Base-by-base conservation (phyloP, 2,329 filamentous ascomycete species). In the Colletotrichum liriopes region DNA sequence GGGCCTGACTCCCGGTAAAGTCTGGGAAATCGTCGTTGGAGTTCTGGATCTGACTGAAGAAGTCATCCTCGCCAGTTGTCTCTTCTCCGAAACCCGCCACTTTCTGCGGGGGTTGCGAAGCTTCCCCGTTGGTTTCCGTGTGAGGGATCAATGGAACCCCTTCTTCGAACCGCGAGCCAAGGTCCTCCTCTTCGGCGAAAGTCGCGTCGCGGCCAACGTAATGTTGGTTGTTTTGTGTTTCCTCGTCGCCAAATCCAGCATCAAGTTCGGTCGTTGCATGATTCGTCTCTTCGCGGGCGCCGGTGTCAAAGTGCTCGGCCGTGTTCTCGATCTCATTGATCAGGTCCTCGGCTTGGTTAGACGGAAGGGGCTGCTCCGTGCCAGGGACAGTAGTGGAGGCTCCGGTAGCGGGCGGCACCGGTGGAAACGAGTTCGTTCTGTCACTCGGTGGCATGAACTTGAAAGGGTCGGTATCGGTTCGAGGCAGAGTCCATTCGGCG, bases 151-250 rank as follows among this genome's bases (percentile, higher is more conserved):
- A 81, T 1, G 92, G 92, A 5, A 94, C 71, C 0, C 92, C 92
- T 81, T 94, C 93, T 70, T 93, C 92, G 74, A 88, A 94, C 55
- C 92, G 88, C 32, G 88, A 87, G 35, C 92, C 88, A 1, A 84
- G 82, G 29, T 82, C 83, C 47, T 86, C 83, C 45, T 84, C 83
- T 16, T 84, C 81, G 1, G 79, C 73, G 52, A 80, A 83, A 29
- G 81, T 78, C 0, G 86, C 73, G 26, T 87, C 83, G 18, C 86
- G 84, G 11, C 86, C 86, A 56, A 86, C 79, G 11, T 81, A 83
- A 54, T 83, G 81, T 9, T 81, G 41, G 72, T 77, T 74, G 66
- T 75, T 62, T 55, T 74, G 7, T 7, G 39, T 35, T 29, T 49
- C 37, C 8, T 55, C 70, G 20, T 65, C 74, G 59, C 56, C 20